Base-by-base conservation (phyloP, 495 filamentous ascomycete species). In the Pseudoneurospora amorphoporcata region DNA sequence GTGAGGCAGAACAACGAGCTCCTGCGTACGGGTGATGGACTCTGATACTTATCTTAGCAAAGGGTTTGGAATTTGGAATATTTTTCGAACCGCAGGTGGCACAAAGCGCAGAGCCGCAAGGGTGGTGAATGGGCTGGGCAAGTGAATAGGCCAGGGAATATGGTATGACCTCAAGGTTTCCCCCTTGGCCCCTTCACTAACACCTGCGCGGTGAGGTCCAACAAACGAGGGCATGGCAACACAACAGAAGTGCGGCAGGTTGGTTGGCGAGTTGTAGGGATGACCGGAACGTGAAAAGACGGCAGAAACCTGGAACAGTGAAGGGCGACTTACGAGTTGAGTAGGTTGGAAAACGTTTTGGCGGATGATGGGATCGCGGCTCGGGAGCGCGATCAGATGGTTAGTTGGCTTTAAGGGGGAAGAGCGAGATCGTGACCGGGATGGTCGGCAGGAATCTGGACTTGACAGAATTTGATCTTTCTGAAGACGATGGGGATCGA, bases 11-110 rank as follows among this genome's bases (percentile, higher is more conserved):
- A 88, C 94, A 95, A 87, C 93, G 93, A 90, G 92, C 92, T 90
- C 90, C 90, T 89, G 96, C 95, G 91, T 92, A 97, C 86, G 94
- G 94, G 90, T 98, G 92, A 86, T 98, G 95, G 84, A 91, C 89
- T 79, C 95, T 95, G 79, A 68, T 32, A 61, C 37, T 10, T 9
- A 14, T 39, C 71, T 75, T 72, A 77, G 77, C 35, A 39, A 35
- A 37, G 32, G 53, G 10, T 65, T 23, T 14, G 29, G 14, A 37
- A 17, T 16, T 65, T 32, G 29, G 12, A 35, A 65, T 35, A 16
- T 65, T 65, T 65, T 65, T 61, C 12, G 10, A 32, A 74, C 38
- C 76, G 75, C 68, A 68, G 19, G 32, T 35, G 37, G 39, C 68
- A 70, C 71, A 40, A 43, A 74, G 38, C 43, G 69, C 14, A 74